Conservation (phyloP, 2,329 filamentous ascomycete species). For the Calonectria henricotiae region DNA sequence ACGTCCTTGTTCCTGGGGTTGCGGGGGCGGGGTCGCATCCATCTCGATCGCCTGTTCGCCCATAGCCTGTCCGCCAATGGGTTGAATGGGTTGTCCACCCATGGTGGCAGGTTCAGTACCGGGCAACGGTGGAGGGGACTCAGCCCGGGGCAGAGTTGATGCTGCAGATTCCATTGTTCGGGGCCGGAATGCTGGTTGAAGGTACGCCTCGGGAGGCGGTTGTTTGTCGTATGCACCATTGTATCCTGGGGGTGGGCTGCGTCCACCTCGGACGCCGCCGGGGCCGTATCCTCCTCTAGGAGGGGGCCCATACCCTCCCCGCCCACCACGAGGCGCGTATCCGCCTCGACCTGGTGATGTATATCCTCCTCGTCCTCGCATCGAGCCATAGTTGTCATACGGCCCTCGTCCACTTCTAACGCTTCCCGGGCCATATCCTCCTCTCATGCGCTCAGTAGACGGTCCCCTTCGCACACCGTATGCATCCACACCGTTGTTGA, state of each 20-base stretch:
- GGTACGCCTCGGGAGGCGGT: constrained; percentile 55
- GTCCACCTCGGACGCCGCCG: constrained; percentile 53
- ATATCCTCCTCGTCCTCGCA: constrained; percentile 63
- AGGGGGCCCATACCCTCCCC: constrained; percentile 56
- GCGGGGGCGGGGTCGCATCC: constrained; percentile 75
- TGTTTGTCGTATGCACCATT: constrained; percentile 58
- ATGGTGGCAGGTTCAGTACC: constrained; percentile 60
- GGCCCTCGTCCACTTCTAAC: constrained; percentile 66
- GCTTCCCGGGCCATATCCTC: constrained; percentile 65
- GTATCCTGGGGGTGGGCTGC: constrained; percentile 64
- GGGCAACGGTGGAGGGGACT: constrained; percentile 76
- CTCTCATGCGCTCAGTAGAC: constrained; percentile 67
- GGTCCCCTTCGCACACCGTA: constrained; percentile 66
- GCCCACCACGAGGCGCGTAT: constrained; percentile 61
- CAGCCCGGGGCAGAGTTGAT: constrained; percentile 71
- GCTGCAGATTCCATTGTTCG: constrained; percentile 64
- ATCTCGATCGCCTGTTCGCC: constrained; percentile 84
- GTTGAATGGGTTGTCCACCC: constrained; percentile 71
- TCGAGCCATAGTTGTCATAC: constrained; percentile 64
- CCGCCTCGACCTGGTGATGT: constrained; percentile 61
- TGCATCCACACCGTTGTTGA: constrained; percentile 62
- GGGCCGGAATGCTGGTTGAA: constrained; percentile 39
- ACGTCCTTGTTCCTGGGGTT: constrained; percentile 63
- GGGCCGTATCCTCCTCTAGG: constrained; percentile 55
- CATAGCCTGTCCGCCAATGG: constrained; percentile 43